Base-by-base conservation (phyloP, 2,329 filamentous ascomycete genomes). In the Microdochium paspali region DNA sequence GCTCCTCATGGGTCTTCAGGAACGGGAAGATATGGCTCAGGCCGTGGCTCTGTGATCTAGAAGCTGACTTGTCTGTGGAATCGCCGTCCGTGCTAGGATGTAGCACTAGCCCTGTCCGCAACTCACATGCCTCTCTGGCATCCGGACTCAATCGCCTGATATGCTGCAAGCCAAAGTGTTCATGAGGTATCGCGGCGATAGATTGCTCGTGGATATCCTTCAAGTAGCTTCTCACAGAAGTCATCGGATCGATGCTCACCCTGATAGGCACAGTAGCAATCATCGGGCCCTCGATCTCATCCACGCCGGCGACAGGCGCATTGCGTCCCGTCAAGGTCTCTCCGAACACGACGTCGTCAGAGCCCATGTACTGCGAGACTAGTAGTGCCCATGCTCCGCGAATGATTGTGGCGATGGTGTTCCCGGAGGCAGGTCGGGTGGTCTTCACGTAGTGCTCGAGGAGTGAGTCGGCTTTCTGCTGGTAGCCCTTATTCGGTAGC, bases 91-190 rank as follows among this genome's bases (percentile, higher is more conserved):
- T 55, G 48, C 65, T 68, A 2, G 72, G 72, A 44, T 80, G 76
- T 23, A 81, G 68, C 0, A 79, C 73, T 2, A 82, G 59, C 7
- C 76, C 70, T 0, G 74, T 79, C 6, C 72, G 70, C 43, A 80
- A 67, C 51, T 79, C 72, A 54, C 77, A 80, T 2, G 77, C 77
- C 49, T 76, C 67, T 10, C 73, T 66, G 4, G 74, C 72, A 49
- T 80, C 76, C 1, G 69, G 64, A 54, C 74, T 78, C 12, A 82
- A 61, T 21, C 71, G 68, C 10, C 79, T 75, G 50, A 83, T 82
- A 51, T 80, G 67, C 54, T 82, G 78, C 42, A 82, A 64, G 20
- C 79, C 79, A 45, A 76, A 70, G 58, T 87, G 81, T 59, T 87
- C 79, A 56, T 84, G 75, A 0, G 80, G 76, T 5, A 85, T 82